phyloP scores from a whole-genome alignment of 495 filamentous ascomycete species.

The Penicillium macrosclerotiorum region DNA sequence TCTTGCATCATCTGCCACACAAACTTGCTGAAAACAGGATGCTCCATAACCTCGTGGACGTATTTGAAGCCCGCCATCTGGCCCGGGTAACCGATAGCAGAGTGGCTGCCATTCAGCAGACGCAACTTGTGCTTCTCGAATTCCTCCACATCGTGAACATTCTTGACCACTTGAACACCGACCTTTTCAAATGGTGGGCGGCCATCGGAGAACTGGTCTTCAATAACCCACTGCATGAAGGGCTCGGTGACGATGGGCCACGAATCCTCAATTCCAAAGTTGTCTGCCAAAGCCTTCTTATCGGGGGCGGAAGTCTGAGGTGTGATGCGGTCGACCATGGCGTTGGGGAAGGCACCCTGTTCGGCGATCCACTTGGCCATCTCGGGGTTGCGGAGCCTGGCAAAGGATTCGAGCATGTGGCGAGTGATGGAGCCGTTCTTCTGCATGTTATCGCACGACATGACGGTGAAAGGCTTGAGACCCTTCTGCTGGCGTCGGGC shows the following conservation, averaged over 20 bases:
- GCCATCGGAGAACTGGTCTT: constrained; percentile 47
- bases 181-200: constrained; percentile 47
- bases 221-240: constrained; percentile 51
- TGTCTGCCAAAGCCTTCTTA: constrained; percentile 33
- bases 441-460: constrained; percentile 54
- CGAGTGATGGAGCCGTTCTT: constrained; percentile 50
- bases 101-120: constrained; percentile 48
- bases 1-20: constrained; percentile 50
- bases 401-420: constrained; percentile 48
- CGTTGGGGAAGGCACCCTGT: constrained; percentile 45
- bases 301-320: constrained; percentile 42
- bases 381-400: constrained; percentile 37
- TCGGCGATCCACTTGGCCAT: constrained; percentile 45
- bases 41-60: constrained; percentile 47
- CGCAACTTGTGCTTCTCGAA: constrained; percentile 53
- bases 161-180: constrained; percentile 46
- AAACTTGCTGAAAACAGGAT: constrained; percentile 40
- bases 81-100: constrained; percentile 44
- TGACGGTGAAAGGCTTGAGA: constrained; percentile 47
- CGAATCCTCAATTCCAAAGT: constrained; percentile 42
- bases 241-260: constrained; percentile 52
- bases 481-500: constrained; percentile 38
- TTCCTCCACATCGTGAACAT: constrained; percentile 44
- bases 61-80: constrained; percentile 45
- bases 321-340: constrained; percentile 52